Conservation (phyloP, 1,284 basidiomycete genomes). For the Melampsora americana region DNA sequence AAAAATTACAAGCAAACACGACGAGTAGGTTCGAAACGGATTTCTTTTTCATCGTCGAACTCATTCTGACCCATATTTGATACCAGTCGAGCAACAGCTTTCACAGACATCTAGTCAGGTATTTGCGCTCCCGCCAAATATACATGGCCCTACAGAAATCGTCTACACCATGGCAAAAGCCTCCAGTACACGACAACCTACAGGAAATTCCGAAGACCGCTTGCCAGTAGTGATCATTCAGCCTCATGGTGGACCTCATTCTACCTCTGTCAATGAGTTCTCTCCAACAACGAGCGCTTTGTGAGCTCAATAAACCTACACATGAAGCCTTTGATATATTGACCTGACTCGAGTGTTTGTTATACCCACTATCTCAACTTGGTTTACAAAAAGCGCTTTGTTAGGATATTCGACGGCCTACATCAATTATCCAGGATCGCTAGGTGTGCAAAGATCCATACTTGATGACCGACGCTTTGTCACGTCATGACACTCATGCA, state of each 20-base stretch:
- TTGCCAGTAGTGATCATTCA: slow-evolving; percentile 58
- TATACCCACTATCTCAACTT: not conserved
- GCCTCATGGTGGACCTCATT: slow-evolving; percentile 71
- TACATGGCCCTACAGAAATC: slow-evolving; percentile 50
- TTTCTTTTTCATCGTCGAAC: slow-evolving; percentile 44
- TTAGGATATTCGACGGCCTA: slow-evolving; percentile 66
- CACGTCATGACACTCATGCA: not conserved
- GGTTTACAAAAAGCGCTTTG: slow-evolving; percentile 54
- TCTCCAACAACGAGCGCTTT: slow-evolving; percentile 37
- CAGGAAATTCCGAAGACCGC: slow-evolving; percentile 46
- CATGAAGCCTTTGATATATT: not conserved
- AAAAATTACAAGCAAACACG: slow-evolving; percentile 7
- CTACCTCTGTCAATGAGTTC: slow-evolving; percentile 52
- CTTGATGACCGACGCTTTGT: not conserved
- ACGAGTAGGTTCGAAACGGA: slow-evolving; percentile 10
- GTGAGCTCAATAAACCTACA: slow-evolving; percentile 15
- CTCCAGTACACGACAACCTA: not conserved
- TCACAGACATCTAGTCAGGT: slow-evolving; percentile 59
- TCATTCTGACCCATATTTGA: not conserved
- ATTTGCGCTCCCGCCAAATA: slow-evolving; percentile 58
- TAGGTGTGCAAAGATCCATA: slow-evolving; percentile 55
- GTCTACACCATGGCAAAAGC: slow-evolving; percentile 9
- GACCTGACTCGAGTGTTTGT: not conserved
- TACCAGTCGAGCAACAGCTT: slow-evolving; percentile 9
- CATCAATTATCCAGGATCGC: slow-evolving; percentile 69